Base-by-base conservation (phyloP, 352 stramenopile genomes). In the Aphanomyces euteiches region DNA sequence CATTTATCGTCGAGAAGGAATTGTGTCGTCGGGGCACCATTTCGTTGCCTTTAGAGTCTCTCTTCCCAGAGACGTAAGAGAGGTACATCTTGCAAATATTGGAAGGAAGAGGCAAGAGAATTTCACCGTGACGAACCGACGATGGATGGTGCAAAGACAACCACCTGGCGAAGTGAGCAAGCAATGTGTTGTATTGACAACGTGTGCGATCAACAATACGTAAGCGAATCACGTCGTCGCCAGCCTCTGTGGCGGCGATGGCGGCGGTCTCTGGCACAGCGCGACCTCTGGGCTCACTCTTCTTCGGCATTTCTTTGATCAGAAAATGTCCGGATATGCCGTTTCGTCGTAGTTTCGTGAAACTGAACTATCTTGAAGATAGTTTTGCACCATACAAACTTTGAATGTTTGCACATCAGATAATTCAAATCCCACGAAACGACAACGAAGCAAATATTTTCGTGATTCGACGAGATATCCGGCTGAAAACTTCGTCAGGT, bases 1-100 rank as follows among this genome's bases (percentile, higher is more conserved):
- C 45, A 53, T 53, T 53, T 53, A 53, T 53, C 2, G 45, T 53
- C n/a, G 45, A 53, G n/a, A 53, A 53, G 45, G 45, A 53, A n/a
- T 53, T 53, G 45, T 53, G 45, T 15, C 45, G 45, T n/a, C 13
- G 13, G 1, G 45, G 45, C 13, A n/a, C 13, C n/a, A 53, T 1
- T 19, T 53, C 45, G 45, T n/a, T 19, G 13, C 45, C 45, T 53
- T 15, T 19, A 2, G 45, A 15, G 45, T 53, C n/a, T 53, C 45
- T 15, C 2, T 53, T 53, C 13, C 1, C n/a, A n/a, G 45, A 53
- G 13, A 53, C 45, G n/a, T n/a, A 53, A n/a, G 45, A 53, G 45
- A 53, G 45, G 45, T 53, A 53, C 13, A 53, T 53, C 45, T 53
- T 15, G n/a, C 45, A 53, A 53, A 53, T 2, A n/a, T 15, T 19